Base-by-base conservation (phyloP, 2,329 filamentous ascomycete genomes). In the Venturia effusa region DNA sequence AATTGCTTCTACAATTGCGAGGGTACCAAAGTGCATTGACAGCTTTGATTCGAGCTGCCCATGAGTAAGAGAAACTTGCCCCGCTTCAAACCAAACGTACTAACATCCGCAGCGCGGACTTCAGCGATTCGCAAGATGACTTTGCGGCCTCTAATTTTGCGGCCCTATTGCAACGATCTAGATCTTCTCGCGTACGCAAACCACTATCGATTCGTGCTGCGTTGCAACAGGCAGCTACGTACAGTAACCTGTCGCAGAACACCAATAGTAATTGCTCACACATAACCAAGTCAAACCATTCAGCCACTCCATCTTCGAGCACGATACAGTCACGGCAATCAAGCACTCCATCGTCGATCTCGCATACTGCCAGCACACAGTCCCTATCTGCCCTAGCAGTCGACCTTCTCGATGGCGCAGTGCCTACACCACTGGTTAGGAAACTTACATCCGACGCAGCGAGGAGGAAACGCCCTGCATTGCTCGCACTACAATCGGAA, bases 1-100 rank as follows among this genome's bases (percentile, higher is more conserved):
- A 65, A 59, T 34, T 65, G 32, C 61, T 65, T 27, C 51, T 64
- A 15, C 64, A 65, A 30, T 39, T 65, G 40, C 61, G 64, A 32
- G 64, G 64, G 6, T 64, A 65, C 34, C 61, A 65, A 59, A 64
- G 45, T 19, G 62, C 61, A 2, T 24, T 65, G n/a, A 65, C 51
- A 10, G 37, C 24, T 57, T 39, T 64, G 19, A 51, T 64, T 4
- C 24, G 63, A 40, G 63, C 57, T 37, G 63, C 63, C 24, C 63
- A 64, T 39, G 63, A 64, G 62, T 64, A 59, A 43, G 62, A 55
- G 19, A n/a, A 17, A 19, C 5, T 30, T 19, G 32, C 11, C 17
- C 22, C 59, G 30, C 22, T 13, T 30, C n/a, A 7, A 24, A 24
- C 5, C 1, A 27, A 34, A 8, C 19, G 1, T 40, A 19, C 34